Conservation (phyloP, 2,329 filamentous ascomycete genomes). For the Alternaria ethzedia region DNA sequence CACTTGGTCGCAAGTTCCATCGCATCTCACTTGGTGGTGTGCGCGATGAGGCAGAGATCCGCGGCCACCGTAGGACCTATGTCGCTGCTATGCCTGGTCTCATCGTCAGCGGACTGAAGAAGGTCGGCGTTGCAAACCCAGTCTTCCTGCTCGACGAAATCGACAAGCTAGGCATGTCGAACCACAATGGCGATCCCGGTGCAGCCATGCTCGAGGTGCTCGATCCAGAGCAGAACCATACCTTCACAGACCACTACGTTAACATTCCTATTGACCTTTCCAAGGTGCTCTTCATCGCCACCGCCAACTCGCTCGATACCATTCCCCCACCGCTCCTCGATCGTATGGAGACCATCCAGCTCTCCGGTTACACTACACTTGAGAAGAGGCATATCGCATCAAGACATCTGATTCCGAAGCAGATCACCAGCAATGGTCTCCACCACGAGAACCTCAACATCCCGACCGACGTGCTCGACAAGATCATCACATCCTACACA, state of each 20-base stretch:
- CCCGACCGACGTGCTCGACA: conserved; percentile 84
- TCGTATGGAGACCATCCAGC: conserved; percentile 93
- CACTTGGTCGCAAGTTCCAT: conserved; percentile 93
- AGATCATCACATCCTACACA: conserved; percentile 95
- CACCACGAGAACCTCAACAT: conserved; percentile 76
- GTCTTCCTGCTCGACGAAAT: conserved; percentile 97
- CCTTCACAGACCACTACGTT: conserved; percentile 94
- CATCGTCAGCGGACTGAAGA: conserved; percentile 91
- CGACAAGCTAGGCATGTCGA: conserved; percentile 91
- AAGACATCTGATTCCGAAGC: conserved; percentile 94
- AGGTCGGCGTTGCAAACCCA: conserved; percentile 93
- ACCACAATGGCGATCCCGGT: conserved; percentile 92
- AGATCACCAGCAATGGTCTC: conserved; percentile 89
- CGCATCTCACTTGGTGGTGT: conserved; percentile 96
- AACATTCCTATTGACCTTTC: conserved; percentile 94
- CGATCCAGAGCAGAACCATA: conserved; percentile 95
- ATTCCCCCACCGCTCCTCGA: conserved; percentile 94
- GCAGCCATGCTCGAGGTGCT: conserved; percentile 98
- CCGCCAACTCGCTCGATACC: conserved; percentile 91
- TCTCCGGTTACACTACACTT: conserved; percentile 94
- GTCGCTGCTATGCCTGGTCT: conserved; percentile 98
- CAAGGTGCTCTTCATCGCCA: conserved; percentile 97
- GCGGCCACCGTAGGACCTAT: conserved; percentile 92
- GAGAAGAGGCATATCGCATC: conserved; percentile 96
- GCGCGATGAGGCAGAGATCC: conserved; percentile 93